A percentile compares a stretch with the other conserved stretches of the same genome.
Conservation (phyloP, 2,329 filamentous ascomycete genomes). For the Ambrosiella cleistominuta region DNA sequence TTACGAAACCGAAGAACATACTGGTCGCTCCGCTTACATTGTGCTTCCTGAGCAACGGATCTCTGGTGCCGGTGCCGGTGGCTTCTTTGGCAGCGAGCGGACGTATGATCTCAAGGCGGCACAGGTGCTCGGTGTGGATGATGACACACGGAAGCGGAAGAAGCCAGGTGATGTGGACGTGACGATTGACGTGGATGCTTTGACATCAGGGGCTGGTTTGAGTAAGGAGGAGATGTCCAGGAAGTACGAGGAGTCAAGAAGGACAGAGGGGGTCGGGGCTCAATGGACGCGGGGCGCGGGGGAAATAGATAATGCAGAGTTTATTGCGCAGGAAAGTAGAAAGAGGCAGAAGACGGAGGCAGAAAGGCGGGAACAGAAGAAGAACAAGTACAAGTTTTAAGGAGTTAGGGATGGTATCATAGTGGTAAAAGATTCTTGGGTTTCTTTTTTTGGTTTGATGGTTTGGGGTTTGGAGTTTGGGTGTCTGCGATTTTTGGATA, state of each 20-base stretch:
- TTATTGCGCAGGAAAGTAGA: conserved; percentile 85
- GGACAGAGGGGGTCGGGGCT: conserved; percentile 47
- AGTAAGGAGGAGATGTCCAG: conserved; percentile 68
- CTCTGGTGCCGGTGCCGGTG: conserved; percentile 29
- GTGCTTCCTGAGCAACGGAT: conserved; percentile 54
- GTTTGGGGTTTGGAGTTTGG: background rate
- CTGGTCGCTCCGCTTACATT: conserved; percentile 63
- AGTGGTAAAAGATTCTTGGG: background rate
- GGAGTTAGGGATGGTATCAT: background rate
- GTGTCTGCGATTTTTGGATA: conserved; percentile 3
- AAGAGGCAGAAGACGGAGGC: conserved; percentile 82
- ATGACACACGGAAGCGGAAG: conserved; percentile 68
- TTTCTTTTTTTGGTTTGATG: background rate
- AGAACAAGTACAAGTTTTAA: conserved; percentile 35
- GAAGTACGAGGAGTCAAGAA: conserved; percentile 58
- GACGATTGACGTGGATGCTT: conserved; percentile 68
- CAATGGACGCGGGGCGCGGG: conserved; percentile 35
- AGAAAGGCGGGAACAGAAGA: conserved; percentile 53
- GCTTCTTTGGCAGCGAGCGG: conserved; percentile 91
- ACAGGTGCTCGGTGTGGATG: conserved; percentile 57
- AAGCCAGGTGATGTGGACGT: conserved; percentile 93
- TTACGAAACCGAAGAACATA: conserved; percentile 70
- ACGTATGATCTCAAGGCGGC: conserved; percentile 63
- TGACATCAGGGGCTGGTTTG: conserved; percentile 58
- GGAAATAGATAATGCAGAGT: conserved; percentile 81